Evolutionary conservation across 768 basidiomycete genomes (phyloP).

Genomic region (Glaciozyma antarctica): DNA sequence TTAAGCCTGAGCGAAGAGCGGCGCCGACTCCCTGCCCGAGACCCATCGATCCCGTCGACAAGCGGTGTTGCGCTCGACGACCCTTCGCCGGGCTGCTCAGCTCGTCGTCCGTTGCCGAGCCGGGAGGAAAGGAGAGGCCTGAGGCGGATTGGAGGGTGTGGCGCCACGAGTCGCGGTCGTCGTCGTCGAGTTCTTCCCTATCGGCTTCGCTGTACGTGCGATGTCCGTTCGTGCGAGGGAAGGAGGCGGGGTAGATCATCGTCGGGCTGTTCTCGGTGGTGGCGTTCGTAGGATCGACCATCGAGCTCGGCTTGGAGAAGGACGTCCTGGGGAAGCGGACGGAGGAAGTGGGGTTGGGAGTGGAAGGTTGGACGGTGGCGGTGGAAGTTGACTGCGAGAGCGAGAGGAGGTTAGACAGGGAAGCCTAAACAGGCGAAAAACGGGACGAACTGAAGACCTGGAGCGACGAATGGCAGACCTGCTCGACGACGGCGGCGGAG

Average conservation of each 20-base stretch:
- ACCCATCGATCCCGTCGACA: background rate
- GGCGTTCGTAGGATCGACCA: background rate
- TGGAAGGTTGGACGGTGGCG: background rate
- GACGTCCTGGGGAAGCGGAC: background rate
- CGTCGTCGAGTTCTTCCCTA: background rate
- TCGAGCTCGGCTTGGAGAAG: background rate
- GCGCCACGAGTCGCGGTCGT: background rate
- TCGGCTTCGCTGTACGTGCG: conserved; percentile 1
- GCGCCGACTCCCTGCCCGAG: background rate
- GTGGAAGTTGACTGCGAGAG: background rate
- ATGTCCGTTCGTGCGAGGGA: background rate
- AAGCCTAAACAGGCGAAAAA: background rate
- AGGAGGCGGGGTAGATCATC: background rate
- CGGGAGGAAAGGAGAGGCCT: background rate
- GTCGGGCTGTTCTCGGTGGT: background rate
- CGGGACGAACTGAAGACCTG: conserved; percentile 4
- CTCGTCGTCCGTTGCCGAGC: background rate
- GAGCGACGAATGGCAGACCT: background rate
- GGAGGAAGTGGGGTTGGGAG: background rate
- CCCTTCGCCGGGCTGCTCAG: background rate
- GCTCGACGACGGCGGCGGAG: background rate
- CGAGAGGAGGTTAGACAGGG: background rate
- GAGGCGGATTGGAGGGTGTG: background rate
- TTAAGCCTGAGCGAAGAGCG: background rate
- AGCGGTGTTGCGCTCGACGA: background rate